These are phyloP conservation scores for Trichoderma atrobrunneum DNA, from an alignment of 2,329 filamentous ascomycete species.

Conservation along the genomic window DNA sequence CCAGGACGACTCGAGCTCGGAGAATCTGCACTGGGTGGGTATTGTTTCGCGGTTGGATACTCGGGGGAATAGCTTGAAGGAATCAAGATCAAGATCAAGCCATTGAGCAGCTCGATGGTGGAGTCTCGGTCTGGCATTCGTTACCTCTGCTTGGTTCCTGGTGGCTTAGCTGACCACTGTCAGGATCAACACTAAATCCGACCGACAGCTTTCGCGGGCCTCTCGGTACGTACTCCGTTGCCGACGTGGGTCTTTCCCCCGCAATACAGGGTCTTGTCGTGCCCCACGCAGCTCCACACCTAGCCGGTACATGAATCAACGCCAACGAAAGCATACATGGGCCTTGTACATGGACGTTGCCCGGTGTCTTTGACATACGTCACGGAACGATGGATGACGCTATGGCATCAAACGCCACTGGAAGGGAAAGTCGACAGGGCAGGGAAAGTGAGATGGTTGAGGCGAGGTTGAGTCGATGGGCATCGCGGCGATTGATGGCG, in stretches of 20 bases:
- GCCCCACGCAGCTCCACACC: conserved; percentile 8
- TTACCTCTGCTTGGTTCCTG: not conserved
- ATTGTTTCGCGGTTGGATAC: not conserved
- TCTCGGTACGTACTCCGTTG: conserved; percentile 17
- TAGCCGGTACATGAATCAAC: not conserved
- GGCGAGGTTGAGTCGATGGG: not conserved
- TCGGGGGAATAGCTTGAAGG: not conserved
- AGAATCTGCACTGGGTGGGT: not conserved
- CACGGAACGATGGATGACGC: conserved; percentile 6
- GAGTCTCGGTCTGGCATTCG: not conserved
- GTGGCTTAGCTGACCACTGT: conserved; percentile 2
- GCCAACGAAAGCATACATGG: not conserved
- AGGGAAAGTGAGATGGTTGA: not conserved
- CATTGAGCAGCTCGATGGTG: conserved; percentile 8
- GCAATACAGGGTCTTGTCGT: conserved; percentile 22
- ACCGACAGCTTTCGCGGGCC: not conserved
- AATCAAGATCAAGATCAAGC: not conserved
- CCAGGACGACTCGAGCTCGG: not conserved
- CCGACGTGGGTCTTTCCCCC: conserved; percentile 4
- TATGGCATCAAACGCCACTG: not conserved
- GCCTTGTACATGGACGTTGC: not conserved
- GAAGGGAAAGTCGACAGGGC: not conserved
- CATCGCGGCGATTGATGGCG: not conserved
- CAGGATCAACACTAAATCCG: conserved; percentile 23
- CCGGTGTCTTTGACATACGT: not conserved